A percentile compares a stretch with the other conserved stretches of the same genome.
These are phyloP conservation scores for Venturia effusa DNA, from an alignment of 2,329 filamentous ascomycete species.

Conservation along the genomic window DNA sequence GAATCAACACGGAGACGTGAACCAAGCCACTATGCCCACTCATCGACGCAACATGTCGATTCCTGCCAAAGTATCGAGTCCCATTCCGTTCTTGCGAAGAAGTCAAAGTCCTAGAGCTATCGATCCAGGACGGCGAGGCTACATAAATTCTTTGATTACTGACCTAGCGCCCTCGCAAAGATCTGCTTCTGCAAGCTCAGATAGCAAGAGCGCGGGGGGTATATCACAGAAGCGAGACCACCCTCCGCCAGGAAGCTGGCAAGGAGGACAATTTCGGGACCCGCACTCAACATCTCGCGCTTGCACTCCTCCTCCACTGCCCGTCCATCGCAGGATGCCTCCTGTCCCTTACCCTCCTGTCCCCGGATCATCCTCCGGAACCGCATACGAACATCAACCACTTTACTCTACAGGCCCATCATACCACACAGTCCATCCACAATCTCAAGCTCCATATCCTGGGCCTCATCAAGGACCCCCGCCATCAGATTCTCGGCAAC, in stretches of 20 bases:
- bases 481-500: background rate
- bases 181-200: background rate
- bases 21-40: background rate
- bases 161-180: background rate
- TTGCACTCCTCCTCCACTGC: background rate
- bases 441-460: background rate
- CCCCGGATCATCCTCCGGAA: background rate
- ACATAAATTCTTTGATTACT: background rate
- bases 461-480: background rate
- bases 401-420: background rate
- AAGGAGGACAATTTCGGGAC: background rate
- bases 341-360: background rate
- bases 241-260: constrained; percentile 3
- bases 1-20: background rate
- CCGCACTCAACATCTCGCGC: background rate
- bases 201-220: background rate
- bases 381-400: background rate
- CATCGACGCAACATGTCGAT: constrained; percentile 6
- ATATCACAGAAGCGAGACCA: background rate
- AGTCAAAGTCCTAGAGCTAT: background rate
- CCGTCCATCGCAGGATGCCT: background rate
- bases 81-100: background rate
- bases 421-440: background rate
- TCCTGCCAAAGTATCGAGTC: background rate
- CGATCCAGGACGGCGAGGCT: constrained; percentile 1